Evolutionary conservation across 352 stramenopile genomes (phyloP), one percentile per base, ranked within the genome.

Genomic region (Pythium aphanidermatum): DNA sequence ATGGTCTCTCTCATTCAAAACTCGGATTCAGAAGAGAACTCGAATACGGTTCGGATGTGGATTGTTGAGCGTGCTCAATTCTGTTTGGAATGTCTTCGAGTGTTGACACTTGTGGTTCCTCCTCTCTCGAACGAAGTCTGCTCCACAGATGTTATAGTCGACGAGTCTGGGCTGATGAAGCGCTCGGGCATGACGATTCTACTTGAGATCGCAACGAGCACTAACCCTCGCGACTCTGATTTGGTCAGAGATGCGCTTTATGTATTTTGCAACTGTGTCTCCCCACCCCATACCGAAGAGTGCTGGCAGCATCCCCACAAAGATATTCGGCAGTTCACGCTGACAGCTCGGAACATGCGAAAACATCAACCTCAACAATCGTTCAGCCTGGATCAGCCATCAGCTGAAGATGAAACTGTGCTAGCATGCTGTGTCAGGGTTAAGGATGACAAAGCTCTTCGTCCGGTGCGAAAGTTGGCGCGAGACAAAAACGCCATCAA

Each of bases 261-360:
- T 12, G 77, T 94, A 0, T 79, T 94, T 42, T 92, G 82, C 58
- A 90, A 89, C 33, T 92, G 82, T 44, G 82, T 94, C 11, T 86
- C 71, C 2, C 72, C 78, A 24, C 81, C 78, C 23, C 76, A 92
- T 14, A 51, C 66, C 24, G 79, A 92, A 46, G 72, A 89, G 31
- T 92, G 79, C 42, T 92, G 79, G 79, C 79, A 92, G 16, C 79
- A 92, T 32, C 79, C 79, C 1, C 79, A 83, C 58, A 92, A 92
- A 55, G 79, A 89, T 26, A 85, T 92, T 50, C 72, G 76, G 0
- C 76, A 92, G 49, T 89, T 77, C 21, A 87, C 79, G 4, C 42
- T 92, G 16, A 89, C 79, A 19, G 75, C 72, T 9, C 58, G 79
- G 50, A 78, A 67, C 25, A 90, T 86, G 74, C 59, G 76, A 30